Conservation (phyloP, 2,329 filamentous ascomycete species). For the Ilyonectria sp. region DNA sequence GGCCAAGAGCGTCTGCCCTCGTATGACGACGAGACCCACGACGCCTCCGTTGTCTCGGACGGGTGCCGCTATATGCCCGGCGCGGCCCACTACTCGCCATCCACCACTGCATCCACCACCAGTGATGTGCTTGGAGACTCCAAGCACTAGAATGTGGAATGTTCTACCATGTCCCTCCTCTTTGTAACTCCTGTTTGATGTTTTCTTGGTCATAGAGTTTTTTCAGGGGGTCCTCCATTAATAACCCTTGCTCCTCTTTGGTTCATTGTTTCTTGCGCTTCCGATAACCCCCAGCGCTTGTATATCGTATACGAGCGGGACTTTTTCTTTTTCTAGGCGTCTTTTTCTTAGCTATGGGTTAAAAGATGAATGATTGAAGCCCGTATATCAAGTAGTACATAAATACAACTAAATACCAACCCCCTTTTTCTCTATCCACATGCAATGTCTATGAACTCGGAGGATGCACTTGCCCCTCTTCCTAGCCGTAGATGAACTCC, state of each 20-base stretch:
- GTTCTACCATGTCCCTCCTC: slow-evolving; percentile 17
- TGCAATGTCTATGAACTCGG: not conserved
- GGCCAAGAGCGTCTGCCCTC: slow-evolving; percentile 58
- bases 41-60: slow-evolving; percentile 59
- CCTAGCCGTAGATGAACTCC: slow-evolving; percentile 78
- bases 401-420: slow-evolving; percentile 37
- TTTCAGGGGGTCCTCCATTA: slow-evolving; percentile 28
- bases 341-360: slow-evolving; percentile 30
- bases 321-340: slow-evolving; percentile 29
- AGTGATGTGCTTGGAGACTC: slow-evolving; percentile 44
- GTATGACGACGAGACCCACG: slow-evolving; percentile 54
- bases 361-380: slow-evolving; percentile 26
- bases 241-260: slow-evolving; percentile 20
- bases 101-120: slow-evolving; percentile 38
- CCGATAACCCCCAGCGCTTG: slow-evolving; percentile 1
- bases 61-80: slow-evolving; percentile 59
- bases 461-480: too few species aligned
- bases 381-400: slow-evolving; percentile 30
- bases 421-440: slow-evolving; percentile 13
- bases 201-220: slow-evolving; percentile 30
- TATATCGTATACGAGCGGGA: slow-evolving; percentile 28
- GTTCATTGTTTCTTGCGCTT: not conserved
- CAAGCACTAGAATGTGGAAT: slow-evolving; percentile 35
- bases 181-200: slow-evolving; percentile 20
- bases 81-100: slow-evolving; percentile 45